These are phyloP conservation scores for Ogataea hybrid DNA, from an alignment of 1,139 yeast species.

Conservation along the genomic window DNA sequence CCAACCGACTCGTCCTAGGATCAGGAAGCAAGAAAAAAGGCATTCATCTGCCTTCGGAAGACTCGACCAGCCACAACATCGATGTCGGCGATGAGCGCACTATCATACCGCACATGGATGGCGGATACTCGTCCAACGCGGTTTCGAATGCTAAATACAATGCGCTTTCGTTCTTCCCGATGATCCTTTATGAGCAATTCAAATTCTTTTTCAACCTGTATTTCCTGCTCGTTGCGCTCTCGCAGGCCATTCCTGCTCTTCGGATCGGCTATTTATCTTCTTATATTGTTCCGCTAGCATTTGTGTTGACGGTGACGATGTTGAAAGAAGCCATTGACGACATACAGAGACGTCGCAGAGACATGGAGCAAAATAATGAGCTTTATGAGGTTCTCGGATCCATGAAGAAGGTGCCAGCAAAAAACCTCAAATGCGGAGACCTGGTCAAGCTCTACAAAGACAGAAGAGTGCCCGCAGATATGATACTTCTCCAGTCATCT, in stretches of 20 bases:
- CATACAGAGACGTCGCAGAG: conserved; percentile 84
- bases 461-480: conserved; percentile 88
- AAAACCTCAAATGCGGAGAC: conserved; percentile 81
- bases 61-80: conserved; percentile 10
- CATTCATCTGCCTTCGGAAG: conserved; percentile 25
- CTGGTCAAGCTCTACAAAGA: conserved; percentile 79
- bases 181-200: conserved; percentile 91
- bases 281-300: conserved; percentile 89
- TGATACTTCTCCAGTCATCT: conserved; percentile 79
- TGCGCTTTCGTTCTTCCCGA: conserved; percentile 83
- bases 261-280: conserved; percentile 93
- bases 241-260: conserved; percentile 88
- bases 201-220: conserved; percentile 94
- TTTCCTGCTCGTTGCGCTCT: conserved; percentile 86
- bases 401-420: conserved; percentile 51
- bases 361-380: conserved; percentile 84
- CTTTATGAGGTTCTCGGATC: conserved; percentile 66
- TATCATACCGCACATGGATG: conserved; percentile 37
- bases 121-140: conserved; percentile 66
- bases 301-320: conserved; percentile 92
- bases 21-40: conserved; percentile 20
- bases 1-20: conserved; percentile 26
- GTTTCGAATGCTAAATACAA: conserved; percentile 94
- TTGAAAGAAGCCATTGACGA: conserved; percentile 95
- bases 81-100: conserved; percentile 21